A percentile compares a stretch with the other conserved stretches of the same genome.
Conservation (phyloP, 164 flowering plant species). For the Macadamia integrifolia region DNA sequence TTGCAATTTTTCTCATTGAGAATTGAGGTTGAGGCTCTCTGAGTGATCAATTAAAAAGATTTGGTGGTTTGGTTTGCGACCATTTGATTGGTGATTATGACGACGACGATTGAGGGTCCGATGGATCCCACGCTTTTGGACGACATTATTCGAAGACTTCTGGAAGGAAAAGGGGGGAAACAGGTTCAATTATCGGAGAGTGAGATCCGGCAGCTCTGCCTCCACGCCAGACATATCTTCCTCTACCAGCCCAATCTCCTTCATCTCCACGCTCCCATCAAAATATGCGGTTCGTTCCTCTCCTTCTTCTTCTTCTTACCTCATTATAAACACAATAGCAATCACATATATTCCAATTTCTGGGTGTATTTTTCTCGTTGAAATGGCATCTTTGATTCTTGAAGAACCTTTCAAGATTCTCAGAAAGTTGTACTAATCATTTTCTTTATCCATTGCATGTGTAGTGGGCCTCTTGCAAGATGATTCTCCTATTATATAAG, state of each 20-base stretch:
- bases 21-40: too few species aligned
- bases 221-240: conserved; percentile 73
- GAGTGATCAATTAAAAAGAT: not conserved
- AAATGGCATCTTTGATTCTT: too few species aligned
- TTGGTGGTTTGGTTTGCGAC: not conserved
- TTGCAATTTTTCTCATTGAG: too few species aligned
- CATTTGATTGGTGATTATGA: conserved; percentile 46
- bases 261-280: conserved; percentile 59
- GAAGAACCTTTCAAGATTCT: not conserved
- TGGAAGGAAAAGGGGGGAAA: conserved; percentile 76
- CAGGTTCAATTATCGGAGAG: conserved; percentile 76
- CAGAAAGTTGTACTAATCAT: not conserved
- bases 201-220: conserved; percentile 84
- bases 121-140: conserved; percentile 70
- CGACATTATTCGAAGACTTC: conserved; percentile 66
- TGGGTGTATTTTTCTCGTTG: too few species aligned
- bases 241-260: conserved; percentile 71
- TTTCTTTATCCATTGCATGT: too few species aligned
- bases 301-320: conserved; percentile 2
- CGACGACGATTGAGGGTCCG: conserved; percentile 56
- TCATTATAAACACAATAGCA: too few species aligned
- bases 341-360: too few species aligned
- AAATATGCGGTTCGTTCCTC: conserved; percentile 53
- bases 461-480: too few species aligned
- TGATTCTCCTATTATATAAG: too few species aligned